Percentiles rank a stretch among this genome's conserved stretches.
These are phyloP conservation scores for Geranium rotundifolium DNA, from an alignment of 345 rosid genomes.

Conservation along the genomic window DNA sequence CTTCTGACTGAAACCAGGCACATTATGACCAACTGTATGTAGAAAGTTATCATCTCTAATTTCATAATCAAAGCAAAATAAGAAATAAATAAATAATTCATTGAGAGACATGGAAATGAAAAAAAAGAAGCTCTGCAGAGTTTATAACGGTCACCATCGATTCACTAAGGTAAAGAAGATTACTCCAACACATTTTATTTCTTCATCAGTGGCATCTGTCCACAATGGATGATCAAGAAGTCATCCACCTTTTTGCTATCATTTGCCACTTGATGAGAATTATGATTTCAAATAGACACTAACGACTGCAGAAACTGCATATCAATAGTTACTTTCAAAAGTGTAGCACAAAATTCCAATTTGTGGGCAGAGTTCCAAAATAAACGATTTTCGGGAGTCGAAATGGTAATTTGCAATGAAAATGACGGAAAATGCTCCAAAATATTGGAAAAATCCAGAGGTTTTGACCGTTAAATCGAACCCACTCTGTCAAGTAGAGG, in stretches of 20 bases:
- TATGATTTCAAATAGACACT: no score
- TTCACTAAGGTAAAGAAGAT: neutral
- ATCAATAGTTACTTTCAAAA: no score
- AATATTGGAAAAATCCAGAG: no score
- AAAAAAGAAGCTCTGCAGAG: neutral
- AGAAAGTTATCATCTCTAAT: neutral
- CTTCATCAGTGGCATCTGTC: slow-evolving; percentile 31
- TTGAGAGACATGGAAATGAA: neutral
- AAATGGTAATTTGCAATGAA: no score
- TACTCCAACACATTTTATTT: slow-evolving; percentile 45
- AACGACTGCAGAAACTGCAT: no score
- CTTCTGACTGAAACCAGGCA: neutral
- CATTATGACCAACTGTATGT: neutral
- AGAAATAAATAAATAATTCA: slow-evolving; percentile 10
- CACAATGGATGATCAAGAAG: slow-evolving; percentile 39
- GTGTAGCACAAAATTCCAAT: no score
- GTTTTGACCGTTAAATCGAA: no score
- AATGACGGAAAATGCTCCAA: no score
- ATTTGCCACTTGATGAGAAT: slow-evolving; percentile 11
- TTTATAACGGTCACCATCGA: neutral
- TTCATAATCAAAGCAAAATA: neutral
- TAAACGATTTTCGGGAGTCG: no score
- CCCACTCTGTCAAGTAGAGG: no score
- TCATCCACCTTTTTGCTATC: slow-evolving; percentile 45
- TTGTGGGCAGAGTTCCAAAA: no score